Evolutionary conservation across 495 filamentous ascomycete species (phyloP).

Genomic region (Chaetomidium leptoderma): DNA sequence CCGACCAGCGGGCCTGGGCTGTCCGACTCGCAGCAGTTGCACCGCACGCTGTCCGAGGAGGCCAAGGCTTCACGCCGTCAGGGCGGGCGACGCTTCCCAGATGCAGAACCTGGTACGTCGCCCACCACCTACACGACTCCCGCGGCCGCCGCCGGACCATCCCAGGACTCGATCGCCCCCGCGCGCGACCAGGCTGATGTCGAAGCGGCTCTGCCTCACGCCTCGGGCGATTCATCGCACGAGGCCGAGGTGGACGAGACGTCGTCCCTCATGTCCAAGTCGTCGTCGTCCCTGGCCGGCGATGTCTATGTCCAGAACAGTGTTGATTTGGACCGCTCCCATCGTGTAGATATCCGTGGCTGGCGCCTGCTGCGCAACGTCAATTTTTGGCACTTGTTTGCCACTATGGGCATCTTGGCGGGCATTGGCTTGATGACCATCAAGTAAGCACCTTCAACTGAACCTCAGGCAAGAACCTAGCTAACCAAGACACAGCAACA

Average conservation of each 20-base stretch:
- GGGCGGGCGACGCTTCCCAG: constrained; percentile 24
- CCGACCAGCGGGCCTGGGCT: constrained; percentile 41
- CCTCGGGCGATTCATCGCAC: constrained; percentile 28
- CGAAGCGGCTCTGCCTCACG: constrained; percentile 33
- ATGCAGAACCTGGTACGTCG: constrained; percentile 68
- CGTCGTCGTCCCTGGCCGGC: constrained; percentile 42
- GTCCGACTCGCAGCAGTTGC: constrained; percentile 56
- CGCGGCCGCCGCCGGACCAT: constrained; percentile 22
- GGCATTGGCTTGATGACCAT: constrained; percentile 98
- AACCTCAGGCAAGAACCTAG: neutral
- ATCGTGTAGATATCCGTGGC: constrained; percentile 87
- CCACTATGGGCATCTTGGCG: constrained; percentile 79
- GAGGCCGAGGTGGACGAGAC: constrained; percentile 61
- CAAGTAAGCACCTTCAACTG: constrained; percentile 61
- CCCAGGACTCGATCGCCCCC: constrained; percentile 9
- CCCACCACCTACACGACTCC: constrained; percentile 34
- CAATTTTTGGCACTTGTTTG: constrained; percentile 89
- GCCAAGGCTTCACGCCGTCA: constrained; percentile 37
- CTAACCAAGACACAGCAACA: constrained; percentile 67
- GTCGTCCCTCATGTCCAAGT: constrained; percentile 75
- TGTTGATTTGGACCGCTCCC: constrained; percentile 54
- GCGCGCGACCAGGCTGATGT: constrained; percentile 30
- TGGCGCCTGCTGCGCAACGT: constrained; percentile 65
- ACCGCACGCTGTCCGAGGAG: constrained; percentile 58
- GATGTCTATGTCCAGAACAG: constrained; percentile 49